These are phyloP conservation scores for Rutidosis leptorrhynchoides DNA, from an alignment of 129 eudicot genomes.

Conservation along the genomic window DNA sequence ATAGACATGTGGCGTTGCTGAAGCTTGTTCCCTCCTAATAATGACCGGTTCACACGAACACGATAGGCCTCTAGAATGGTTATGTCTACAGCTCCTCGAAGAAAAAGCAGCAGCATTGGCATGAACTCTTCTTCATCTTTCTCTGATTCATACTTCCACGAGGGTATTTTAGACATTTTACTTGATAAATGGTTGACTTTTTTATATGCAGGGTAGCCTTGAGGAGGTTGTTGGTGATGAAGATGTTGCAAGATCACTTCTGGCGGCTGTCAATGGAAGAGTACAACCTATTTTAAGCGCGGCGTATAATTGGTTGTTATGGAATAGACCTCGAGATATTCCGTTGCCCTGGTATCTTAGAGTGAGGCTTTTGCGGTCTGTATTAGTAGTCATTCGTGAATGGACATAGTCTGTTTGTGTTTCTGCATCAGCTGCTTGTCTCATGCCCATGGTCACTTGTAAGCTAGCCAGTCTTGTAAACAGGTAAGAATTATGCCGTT, in stretches of 20 bases:
- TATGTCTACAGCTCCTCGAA: constrained; percentile 89
- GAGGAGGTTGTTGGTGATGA: constrained; percentile 87
- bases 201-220: constrained; percentile 54
- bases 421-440: constrained; percentile 62
- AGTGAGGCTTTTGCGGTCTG: constrained; percentile 82
- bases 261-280: constrained; percentile 87
- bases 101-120: constrained; percentile 97
- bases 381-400: constrained; percentile 69
- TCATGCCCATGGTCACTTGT: constrained; percentile 83
- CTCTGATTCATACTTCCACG: not conserved
- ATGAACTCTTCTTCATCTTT: not conserved
- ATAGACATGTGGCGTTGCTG: constrained; percentile 92
- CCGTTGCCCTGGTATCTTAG: constrained; percentile 61
- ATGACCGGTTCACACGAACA: constrained; percentile 82
- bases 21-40: constrained; percentile 86
- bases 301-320: constrained; percentile 70
- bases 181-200: not conserved
- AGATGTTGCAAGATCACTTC: constrained; percentile 89
- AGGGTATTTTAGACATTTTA: constrained; percentile 7
- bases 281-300: constrained; percentile 78
- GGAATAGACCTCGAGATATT: constrained; percentile 71
- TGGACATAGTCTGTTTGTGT: constrained; percentile 85
- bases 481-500: too few species aligned
- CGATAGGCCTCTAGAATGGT: constrained; percentile 83
- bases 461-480: constrained; percentile 93